Evolutionary conservation across 2,329 filamentous ascomycete genomes (phyloP).

Genomic region (Metarhizium brunneum): DNA sequence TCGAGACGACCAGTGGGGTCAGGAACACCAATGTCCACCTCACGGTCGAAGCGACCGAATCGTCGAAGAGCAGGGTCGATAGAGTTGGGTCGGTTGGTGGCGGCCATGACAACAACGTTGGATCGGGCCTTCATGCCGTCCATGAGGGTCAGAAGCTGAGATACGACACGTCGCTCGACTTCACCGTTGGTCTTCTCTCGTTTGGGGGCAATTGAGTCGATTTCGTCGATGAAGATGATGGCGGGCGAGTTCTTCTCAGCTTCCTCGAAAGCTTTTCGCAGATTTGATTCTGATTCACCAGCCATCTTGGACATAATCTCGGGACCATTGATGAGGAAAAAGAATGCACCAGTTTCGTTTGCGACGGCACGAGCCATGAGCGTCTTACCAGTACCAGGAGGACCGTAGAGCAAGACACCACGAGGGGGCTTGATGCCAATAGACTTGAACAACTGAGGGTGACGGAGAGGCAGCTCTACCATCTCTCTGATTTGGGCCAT

Average conservation of each 20-base stretch:
- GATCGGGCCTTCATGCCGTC: conserved; percentile 99
- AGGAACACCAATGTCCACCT: conserved; percentile 96
- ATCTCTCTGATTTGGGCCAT: conserved; percentile 99
- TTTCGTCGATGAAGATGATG: conserved; percentile 99
- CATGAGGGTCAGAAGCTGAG: conserved; percentile 95
- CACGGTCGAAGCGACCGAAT: conserved; percentile 97
- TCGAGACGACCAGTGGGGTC: conserved; percentile 97
- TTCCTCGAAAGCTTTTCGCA: conserved; percentile 98
- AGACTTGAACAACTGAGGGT: conserved; percentile 98
- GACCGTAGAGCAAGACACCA: conserved; percentile 93
- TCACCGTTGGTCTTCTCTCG: conserved; percentile 99
- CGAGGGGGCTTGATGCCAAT: conserved; percentile 99
- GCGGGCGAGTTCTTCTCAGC: conserved; percentile 98
- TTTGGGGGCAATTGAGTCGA: conserved; percentile 98
- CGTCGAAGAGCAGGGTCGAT: conserved; percentile 96
- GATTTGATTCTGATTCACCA: conserved; percentile 95
- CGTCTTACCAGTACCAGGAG: conserved; percentile 98
- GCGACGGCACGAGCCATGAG: conserved; percentile 97
- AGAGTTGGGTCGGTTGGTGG: conserved; percentile 97
- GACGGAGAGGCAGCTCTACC: conserved; percentile 91
- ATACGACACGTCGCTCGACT: conserved; percentile 96
- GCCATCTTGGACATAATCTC: conserved; percentile 99
- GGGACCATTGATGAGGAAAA: conserved; percentile 98
- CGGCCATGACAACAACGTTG: conserved; percentile 98
- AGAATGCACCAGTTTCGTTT: conserved; percentile 98